Conservation (phyloP, 1,284 basidiomycete genomes). For the Heterobasidion occidentale region DNA sequence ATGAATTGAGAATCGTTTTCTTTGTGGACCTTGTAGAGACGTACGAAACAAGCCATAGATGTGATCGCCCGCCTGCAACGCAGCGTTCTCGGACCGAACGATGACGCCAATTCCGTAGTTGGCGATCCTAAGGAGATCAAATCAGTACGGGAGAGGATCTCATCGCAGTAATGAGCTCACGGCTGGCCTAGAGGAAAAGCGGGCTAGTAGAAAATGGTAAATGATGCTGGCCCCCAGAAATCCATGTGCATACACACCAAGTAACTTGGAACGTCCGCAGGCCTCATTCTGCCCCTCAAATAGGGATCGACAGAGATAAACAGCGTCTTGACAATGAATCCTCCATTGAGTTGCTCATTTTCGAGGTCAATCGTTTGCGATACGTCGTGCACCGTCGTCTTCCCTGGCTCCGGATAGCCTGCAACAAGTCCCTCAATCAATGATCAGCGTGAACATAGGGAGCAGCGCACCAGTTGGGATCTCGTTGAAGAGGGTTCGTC, state of each 20-base stretch:
- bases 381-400: conserved; percentile 18
- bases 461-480: not conserved
- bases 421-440: not conserved
- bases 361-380: conserved; percentile 28
- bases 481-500: not conserved
- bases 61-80: too few species aligned
- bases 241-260: not conserved
- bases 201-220: too few species aligned
- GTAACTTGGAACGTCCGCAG: conserved; percentile 7
- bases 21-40: too few species aligned
- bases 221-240: too few species aligned
- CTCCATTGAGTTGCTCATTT: conserved; percentile 24
- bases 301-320: conserved; percentile 29
- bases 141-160: too few species aligned
- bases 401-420: not conserved
- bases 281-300: conserved; percentile 23
- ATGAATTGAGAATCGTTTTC: too few species aligned
- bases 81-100: too few species aligned
- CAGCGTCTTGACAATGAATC: conserved; percentile 27
- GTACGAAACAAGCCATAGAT: too few species aligned
- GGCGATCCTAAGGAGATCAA: too few species aligned
- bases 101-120: too few species aligned
- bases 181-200: too few species aligned
- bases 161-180: too few species aligned
- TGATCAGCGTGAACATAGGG: not conserved